phyloP scores from a whole-genome alignment of 2,329 filamentous ascomycete species.

The Aspergillus aculeatus region DNA sequence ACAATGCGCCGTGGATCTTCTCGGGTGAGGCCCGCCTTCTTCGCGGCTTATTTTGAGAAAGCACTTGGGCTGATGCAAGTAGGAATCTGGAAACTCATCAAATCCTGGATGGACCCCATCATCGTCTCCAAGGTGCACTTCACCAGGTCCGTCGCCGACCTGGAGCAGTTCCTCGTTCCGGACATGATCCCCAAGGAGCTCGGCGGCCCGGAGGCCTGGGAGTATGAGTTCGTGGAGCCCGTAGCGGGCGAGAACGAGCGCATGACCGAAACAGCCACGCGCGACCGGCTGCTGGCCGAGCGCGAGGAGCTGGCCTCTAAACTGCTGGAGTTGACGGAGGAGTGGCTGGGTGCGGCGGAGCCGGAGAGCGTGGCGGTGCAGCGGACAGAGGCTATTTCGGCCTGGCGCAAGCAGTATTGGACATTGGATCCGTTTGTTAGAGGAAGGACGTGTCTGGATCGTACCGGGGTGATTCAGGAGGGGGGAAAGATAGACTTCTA shows the following conservation, averaged over 20 bases:
- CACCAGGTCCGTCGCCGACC: conserved; percentile 72
- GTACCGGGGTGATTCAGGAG: conserved; percentile 66
- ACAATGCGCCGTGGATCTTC: conserved; percentile 91
- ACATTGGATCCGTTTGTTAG: conserved; percentile 80
- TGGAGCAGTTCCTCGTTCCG: conserved; percentile 70
- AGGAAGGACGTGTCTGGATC: conserved; percentile 76
- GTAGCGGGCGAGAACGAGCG: conserved; percentile 68
- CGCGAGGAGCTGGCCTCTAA: conserved; percentile 65
- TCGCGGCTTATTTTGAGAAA: too few species aligned
- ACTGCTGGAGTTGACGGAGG: conserved; percentile 70
- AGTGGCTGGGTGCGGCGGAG: conserved; percentile 65
- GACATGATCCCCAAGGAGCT: conserved; percentile 73
- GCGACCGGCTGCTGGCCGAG: conserved; percentile 62
- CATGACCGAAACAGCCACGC: conserved; percentile 64
- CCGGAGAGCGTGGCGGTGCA: conserved; percentile 52
- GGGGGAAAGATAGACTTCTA: conserved; percentile 72
- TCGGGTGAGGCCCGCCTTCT: conserved; percentile 67
- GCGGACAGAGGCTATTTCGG: conserved; percentile 61
- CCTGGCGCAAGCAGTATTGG: conserved; percentile 79
- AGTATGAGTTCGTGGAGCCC: conserved; percentile 78
- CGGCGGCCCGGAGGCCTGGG: conserved; percentile 78
- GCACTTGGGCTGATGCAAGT: not conserved
- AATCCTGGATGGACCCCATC: conserved; percentile 92
- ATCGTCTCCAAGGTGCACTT: conserved; percentile 93
- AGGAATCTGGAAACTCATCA: conserved; percentile 92